phyloP scores from a whole-genome alignment of 805 yeast genomes.

The Candida vaughaniae region DNA sequence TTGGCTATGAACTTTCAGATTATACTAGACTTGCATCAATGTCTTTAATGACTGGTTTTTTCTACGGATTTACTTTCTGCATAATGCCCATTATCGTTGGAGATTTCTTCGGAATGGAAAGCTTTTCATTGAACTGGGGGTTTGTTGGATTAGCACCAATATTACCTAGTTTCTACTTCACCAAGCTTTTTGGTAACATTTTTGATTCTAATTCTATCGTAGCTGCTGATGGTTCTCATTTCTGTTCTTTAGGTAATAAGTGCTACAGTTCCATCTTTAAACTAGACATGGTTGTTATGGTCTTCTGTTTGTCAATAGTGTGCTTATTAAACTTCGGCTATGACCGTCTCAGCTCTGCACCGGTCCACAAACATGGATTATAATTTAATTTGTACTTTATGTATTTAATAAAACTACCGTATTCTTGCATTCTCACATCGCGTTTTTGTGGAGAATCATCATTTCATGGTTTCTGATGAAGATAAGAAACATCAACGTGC shows the following conservation, averaged over 20 bases:
- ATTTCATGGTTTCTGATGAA: too few species aligned
- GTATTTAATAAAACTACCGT: too few species aligned
- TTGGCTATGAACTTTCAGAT: conserved; percentile 37
- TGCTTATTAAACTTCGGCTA: conserved; percentile 13
- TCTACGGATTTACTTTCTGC: conserved; percentile 73
- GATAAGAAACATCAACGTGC: conserved; percentile 4
- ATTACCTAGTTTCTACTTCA: conserved; percentile 57
- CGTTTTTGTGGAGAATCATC: too few species aligned
- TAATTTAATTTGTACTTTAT: too few species aligned
- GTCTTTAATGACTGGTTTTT: conserved; percentile 62
- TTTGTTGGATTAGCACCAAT: conserved; percentile 65
- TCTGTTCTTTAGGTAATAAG: conserved; percentile 31
- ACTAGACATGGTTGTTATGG: conserved; percentile 25
- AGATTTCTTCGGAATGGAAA: conserved; percentile 67
- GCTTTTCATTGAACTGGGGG: conserved; percentile 76
- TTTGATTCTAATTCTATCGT: conserved; percentile 49
- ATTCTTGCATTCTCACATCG: too few species aligned
- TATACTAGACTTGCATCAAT: conserved; percentile 44
- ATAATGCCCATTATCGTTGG: conserved; percentile 74
- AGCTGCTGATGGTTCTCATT: conserved; percentile 10
- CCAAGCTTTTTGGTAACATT: conserved; percentile 59
- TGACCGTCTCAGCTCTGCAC: not conserved
- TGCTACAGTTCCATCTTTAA: conserved; percentile 49
- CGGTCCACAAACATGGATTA: too few species aligned
- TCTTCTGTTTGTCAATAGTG: conserved; percentile 14